Percentiles rank a stretch among this genome's conserved stretches.
Evolutionary conservation across 1,139 yeast genomes (phyloP).

Genomic region (Kodamaea suecica): DNA sequence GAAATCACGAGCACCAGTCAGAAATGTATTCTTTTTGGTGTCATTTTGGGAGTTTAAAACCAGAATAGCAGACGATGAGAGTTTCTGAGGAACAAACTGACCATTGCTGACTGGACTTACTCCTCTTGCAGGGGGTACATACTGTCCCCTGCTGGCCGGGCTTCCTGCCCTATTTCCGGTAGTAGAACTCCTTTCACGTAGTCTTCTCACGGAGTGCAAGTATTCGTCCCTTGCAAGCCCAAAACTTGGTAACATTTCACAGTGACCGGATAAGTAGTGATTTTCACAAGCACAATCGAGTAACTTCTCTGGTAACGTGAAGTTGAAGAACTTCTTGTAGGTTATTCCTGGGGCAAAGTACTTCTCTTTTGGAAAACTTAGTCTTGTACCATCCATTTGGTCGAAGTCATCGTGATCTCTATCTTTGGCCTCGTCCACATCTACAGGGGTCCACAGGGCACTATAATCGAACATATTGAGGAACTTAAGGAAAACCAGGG

Average conservation of each 20-base stretch:
- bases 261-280: conserved; percentile 34
- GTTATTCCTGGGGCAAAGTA: conserved; percentile 30
- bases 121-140: no score
- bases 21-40: conserved; percentile 9
- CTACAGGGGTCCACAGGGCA: conserved; percentile 24
- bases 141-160: no score
- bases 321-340: conserved; percentile 41
- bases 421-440: conserved; percentile 11
- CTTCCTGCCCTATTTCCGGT: no score
- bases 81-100: no score
- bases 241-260: conserved; percentile 34
- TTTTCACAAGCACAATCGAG: conserved; percentile 35
- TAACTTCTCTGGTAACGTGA: conserved; percentile 34
- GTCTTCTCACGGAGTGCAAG: conserved; percentile 23
- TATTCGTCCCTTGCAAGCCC: conserved; percentile 27
- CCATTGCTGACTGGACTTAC: no score
- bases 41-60: no score
- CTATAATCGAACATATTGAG: conserved; percentile 29
- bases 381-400: conserved; percentile 27
- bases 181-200: no score
- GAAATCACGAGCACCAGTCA: conserved; percentile 28
- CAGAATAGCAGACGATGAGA: no score
- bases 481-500: conserved; percentile 20
- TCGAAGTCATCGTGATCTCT: conserved; percentile 19
- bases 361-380: conserved; percentile 23